phyloP scores from a whole-genome alignment of 2,329 filamentous ascomycete species.

The Epichloe gansuensis region DNA sequence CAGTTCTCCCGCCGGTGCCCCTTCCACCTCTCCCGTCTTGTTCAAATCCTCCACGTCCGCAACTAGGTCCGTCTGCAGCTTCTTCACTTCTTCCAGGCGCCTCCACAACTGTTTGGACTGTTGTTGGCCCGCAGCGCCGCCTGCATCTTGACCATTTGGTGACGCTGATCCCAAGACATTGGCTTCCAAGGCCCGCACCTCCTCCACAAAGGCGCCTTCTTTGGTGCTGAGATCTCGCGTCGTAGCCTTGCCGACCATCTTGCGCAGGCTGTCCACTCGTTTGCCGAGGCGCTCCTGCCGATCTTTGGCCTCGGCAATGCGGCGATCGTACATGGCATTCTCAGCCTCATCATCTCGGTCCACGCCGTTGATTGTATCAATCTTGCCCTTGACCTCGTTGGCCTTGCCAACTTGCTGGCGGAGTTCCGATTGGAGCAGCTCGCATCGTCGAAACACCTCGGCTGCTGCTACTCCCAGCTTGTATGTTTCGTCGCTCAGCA shows the following conservation, averaged over 20 bases:
- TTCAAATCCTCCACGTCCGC: slow-evolving; percentile 37
- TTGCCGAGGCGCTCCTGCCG: slow-evolving; percentile 45
- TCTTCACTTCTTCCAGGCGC: slow-evolving; percentile 26
- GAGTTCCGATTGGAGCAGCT: slow-evolving; percentile 55
- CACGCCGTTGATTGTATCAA: slow-evolving; percentile 47
- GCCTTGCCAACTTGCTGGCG: slow-evolving; percentile 54
- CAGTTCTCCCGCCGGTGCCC: slow-evolving; percentile 27
- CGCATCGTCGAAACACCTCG: slow-evolving; percentile 60
- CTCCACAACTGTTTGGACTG: slow-evolving; percentile 7
- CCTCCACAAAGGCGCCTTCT: slow-evolving; percentile 33
- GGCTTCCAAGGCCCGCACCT: slow-evolving; percentile 41
- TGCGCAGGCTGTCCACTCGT: slow-evolving; percentile 47
- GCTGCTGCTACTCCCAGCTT: slow-evolving; percentile 56
- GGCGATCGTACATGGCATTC: slow-evolving; percentile 45
- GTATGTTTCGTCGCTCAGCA: slow-evolving; percentile 58
- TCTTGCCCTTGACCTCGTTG: slow-evolving; percentile 50
- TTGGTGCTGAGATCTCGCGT: slow-evolving; percentile 32
- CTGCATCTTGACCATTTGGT: background rate
- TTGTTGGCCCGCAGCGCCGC: background rate
- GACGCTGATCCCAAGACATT: slow-evolving; percentile 27
- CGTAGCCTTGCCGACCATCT: slow-evolving; percentile 28
- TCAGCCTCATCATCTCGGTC: slow-evolving; percentile 37
- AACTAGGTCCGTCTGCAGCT: slow-evolving; percentile 33
- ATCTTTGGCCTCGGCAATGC: slow-evolving; percentile 40
- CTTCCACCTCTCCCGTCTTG: slow-evolving; percentile 16